Evolutionary conservation across 345 rosid species (phyloP).

Genomic region (Gossypium anomalum): DNA sequence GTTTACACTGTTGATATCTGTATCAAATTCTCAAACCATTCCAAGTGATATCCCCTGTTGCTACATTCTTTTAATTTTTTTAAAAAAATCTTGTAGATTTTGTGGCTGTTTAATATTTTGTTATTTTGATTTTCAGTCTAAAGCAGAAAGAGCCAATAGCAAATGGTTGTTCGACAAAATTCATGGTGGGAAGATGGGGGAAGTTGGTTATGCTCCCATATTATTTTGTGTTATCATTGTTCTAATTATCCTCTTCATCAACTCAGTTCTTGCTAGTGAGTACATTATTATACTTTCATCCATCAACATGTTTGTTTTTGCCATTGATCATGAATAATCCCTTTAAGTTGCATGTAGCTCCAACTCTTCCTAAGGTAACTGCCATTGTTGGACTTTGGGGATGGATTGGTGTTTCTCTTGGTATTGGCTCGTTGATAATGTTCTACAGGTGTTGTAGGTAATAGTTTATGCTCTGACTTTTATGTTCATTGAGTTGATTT

Average conservation of each 20-base stretch:
- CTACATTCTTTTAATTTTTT: not conserved
- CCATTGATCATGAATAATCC: conserved; percentile 18
- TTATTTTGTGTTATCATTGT: conserved; percentile 47
- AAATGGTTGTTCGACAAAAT: conserved; percentile 38
- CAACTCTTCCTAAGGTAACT: conserved; percentile 76
- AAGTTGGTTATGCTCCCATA: conserved; percentile 69
- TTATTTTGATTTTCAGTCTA: conserved; percentile 8
- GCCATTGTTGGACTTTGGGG: conserved; percentile 86
- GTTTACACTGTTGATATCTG: not conserved
- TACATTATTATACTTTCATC: conserved; percentile 11
- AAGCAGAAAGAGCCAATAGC: not conserved
- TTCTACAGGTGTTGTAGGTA: conserved; percentile 82
- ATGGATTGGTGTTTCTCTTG: conserved; percentile 62
- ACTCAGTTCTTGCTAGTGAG: conserved; percentile 67
- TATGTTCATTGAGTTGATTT: conserved; percentile 8
- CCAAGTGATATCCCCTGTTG: not conserved
- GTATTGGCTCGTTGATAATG: conserved; percentile 52
- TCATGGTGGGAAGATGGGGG: conserved; percentile 45
- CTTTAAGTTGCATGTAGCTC: conserved; percentile 45
- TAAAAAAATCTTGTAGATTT: not conserved
- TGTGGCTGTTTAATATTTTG: not conserved
- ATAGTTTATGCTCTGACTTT: conserved; percentile 20
- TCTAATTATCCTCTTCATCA: conserved; percentile 56
- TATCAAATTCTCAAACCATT: conserved; percentile 6
- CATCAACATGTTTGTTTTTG: not conserved